Base-by-base conservation (phyloP, 805 yeast species). In the Cyberlindnera euphorbiae region DNA sequence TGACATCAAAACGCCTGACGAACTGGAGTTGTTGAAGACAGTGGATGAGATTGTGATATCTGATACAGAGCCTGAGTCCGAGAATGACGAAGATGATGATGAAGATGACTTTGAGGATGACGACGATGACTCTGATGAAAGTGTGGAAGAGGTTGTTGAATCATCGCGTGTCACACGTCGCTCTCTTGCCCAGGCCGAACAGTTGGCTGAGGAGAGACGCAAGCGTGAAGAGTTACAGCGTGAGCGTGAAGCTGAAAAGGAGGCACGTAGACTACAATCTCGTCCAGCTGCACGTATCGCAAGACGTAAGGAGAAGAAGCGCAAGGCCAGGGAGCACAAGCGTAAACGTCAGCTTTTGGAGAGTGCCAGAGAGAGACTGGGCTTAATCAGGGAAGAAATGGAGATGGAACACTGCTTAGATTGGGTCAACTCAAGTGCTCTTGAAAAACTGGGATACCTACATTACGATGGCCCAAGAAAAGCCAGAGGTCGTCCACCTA, bases 341-440 rank as follows among this genome's bases (percentile, higher is more conserved):
- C 58, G 55, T 17, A 64, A 61, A 36, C 47, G 54, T 9, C 39
- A 42, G 16, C 38, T 43, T 8, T 32, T 56, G 12, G 56, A 49
- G 11, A 36, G 44, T 2, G 56, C 62, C 2, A 42, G 44, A 31
- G 49, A 47, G 17, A 51, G 54, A 24, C 46, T 74, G 36, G 54
- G 46, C 2, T 53, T 56, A 9, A 50, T 69, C 41, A 51, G 55
- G 30, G 53, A 59, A 11, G 67, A 69, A 16, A 60, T 69, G 35
- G 75, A 66, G 39, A 49, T 62, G 33, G 60, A 63, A 15, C 57
- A 79, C 35, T 75, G 77, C 22, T 51, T 67, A 3, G 76, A 73
- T 38, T 79, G 86, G 85, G 77, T 76, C 17, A 79, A 79, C 48
- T 67, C 76, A 8, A 59, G 66, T 13, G 83, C 85, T 1, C 45